Evolutionary conservation across 129 eudicot genomes (phyloP).

Genomic region (Lonicera japonica): DNA sequence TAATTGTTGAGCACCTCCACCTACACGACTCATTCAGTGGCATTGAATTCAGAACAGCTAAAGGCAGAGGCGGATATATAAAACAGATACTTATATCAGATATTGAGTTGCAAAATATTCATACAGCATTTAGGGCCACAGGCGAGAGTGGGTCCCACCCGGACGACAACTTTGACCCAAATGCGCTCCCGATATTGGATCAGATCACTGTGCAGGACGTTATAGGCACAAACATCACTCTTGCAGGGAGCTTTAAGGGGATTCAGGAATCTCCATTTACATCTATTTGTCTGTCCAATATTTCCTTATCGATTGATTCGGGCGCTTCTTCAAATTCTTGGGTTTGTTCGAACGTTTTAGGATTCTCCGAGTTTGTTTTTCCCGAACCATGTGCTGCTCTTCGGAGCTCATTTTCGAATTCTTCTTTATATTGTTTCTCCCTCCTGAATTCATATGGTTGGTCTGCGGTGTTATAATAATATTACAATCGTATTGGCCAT

Average conservation of each 20-base stretch:
- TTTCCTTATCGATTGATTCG: conserved; percentile 31
- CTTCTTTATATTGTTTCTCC: conserved; percentile 15
- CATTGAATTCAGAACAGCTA: conserved; percentile 53
- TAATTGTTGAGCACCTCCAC: conserved; percentile 45
- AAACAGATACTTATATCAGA: conserved; percentile 38
- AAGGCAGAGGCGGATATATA: conserved; percentile 73
- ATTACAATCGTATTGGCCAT: conserved; percentile 14
- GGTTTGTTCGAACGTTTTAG: conserved; percentile 61
- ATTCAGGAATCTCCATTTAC: conserved; percentile 60
- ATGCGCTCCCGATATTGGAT: conserved; percentile 45
- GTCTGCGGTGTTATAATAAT: conserved; percentile 25
- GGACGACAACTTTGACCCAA: conserved; percentile 53
- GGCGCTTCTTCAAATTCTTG: conserved; percentile 29
- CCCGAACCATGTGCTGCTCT: conserved; percentile 73
- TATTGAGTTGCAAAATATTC: conserved; percentile 41
- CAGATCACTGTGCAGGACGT: conserved; percentile 42
- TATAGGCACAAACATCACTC: conserved; percentile 40
- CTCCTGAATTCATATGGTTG: conserved; percentile 8
- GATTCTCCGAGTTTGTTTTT: conserved; percentile 40
- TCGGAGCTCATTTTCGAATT: conserved; percentile 14
- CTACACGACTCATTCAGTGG: conserved; percentile 47
- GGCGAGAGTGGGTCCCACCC: conserved; percentile 60
- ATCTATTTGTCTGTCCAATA: conserved; percentile 45
- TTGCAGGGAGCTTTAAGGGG: conserved; percentile 57
- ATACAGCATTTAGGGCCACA: conserved; percentile 44